Base-by-base conservation (phyloP, 257 asterid species). In the Paraleonurus japonicus region DNA sequence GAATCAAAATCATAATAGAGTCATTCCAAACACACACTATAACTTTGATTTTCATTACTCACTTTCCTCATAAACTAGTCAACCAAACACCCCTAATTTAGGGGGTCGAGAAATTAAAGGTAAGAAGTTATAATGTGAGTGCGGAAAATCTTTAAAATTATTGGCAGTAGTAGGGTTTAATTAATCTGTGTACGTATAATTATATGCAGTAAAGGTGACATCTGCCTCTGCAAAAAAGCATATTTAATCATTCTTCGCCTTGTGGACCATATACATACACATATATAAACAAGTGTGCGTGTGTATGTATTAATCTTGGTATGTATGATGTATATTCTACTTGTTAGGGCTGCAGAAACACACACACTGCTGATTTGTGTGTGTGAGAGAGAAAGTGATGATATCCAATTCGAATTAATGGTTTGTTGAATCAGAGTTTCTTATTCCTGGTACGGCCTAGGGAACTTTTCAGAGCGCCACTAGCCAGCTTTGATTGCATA, bases 401-500 rank as follows among this genome's bases (percentile, higher is more conserved):
- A 4, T 2, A 47, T 4, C 2, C 9, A 16, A 47, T 47, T 4
- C 2, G 3, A 16, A 47, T 47, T 47, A 47, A 47, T 47, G 54
- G 54, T 47, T 43, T 15, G 1, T 35, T 35, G 43, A 35, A 35
- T 35, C 43, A 35, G 12, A 35, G 43, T 8, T 35, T 35, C 17
- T 43, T 12, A 43, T 43, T 43, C 51, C 19, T 1, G 7, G 54
- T 47, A 47, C 54, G 54, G 85, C 83, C 80, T 62, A 78, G 75
- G 69, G 75, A 75, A 69, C 26, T 82, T 86, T 88, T 86, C 81
- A 28, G 73, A 77, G 51, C 37, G 58, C 74, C 53, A 72, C 43
- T 35, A 35, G 43, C 6, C 43, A 35, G 43, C 43, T 41, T 12
- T 68, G 63, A 74, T 77, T 73, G 37, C 58, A 45, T 51, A 78